Evolutionary conservation across 176 grass and related monocot species (phyloP), one percentile per base, ranked within the genome.

Genomic region (Tillandsia fasciculata): DNA sequence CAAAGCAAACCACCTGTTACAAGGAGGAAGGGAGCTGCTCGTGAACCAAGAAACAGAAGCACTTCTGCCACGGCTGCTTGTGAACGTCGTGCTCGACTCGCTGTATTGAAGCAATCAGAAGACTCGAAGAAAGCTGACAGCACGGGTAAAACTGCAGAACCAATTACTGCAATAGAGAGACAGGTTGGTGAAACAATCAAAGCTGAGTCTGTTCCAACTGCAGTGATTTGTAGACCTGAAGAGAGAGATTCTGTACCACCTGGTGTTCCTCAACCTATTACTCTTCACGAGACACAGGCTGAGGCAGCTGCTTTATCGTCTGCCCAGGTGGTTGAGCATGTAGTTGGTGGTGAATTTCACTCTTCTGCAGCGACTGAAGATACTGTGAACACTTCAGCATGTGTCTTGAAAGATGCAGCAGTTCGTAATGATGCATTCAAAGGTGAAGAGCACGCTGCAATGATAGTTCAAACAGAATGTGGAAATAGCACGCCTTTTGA

Each of bases 11-110:
- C 76, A 71, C 61, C 82, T 76, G 61, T 77, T 67, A 88, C 79
- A 64, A 91, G 78, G 74, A 84, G 78, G 75, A 91, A 87, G 72
- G 85, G 73, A 5, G 50, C 79, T 58, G 70, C 73, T 58, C 58
- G 65, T 11, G 87, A 89, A 74, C 72, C 82, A 61, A 56, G 52
- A 61, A 70, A 54, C 51, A 49, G 76, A 53, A 91, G 72, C 81
- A 82, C 63, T 75, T 85, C 82, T 69, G 72, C 79, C 68, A 80
- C 89, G 48, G 84, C 76, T 69, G 79, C 85, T 29, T 75, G 17
- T 72, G 85, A 88, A 80, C 85, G 76, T 0, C 82, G 76, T 75
- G 70, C 76, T 77, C 84, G 76, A 72, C 76, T 75, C 74, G 74
- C 85, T 69, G 89, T 49, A 54, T 75, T 63, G 13, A 91, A 91